These are phyloP conservation scores for Talaromyces sp. DNA, from an alignment of 2,329 filamentous ascomycete genomes.

Conservation along the genomic window DNA sequence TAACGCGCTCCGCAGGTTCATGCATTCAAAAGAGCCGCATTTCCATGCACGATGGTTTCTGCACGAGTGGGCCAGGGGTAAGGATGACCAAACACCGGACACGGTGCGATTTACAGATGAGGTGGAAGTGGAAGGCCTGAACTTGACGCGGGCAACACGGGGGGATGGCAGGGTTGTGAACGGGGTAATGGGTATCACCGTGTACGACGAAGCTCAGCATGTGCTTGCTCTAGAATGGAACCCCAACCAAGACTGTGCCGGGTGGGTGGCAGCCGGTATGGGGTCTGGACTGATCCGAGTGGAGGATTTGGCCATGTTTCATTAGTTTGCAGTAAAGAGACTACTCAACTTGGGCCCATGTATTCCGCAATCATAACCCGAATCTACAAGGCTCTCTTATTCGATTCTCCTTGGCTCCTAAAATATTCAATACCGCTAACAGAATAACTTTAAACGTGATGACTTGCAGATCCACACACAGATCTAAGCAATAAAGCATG, in stretches of 20 bases:
- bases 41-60: slow-evolving; percentile 56
- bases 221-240: slow-evolving; percentile 64
- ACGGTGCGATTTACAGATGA: slow-evolving; percentile 42
- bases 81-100: slow-evolving; percentile 24
- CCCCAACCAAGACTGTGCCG: slow-evolving; percentile 60
- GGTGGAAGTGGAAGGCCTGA: slow-evolving; percentile 36
- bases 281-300: slow-evolving; percentile 63
- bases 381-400: background rate
- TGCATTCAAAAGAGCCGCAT: slow-evolving; percentile 47
- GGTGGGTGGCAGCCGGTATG: slow-evolving; percentile 63
- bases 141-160: slow-evolving; percentile 25
- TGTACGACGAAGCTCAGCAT: slow-evolving; percentile 61
- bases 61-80: slow-evolving; percentile 49
- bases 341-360: too few relatives aligned
- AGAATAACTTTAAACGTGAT: background rate
- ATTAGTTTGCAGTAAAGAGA: background rate
- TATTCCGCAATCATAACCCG: background rate
- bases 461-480: background rate
- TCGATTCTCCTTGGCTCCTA: background rate
- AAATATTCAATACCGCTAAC: background rate
- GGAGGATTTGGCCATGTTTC: slow-evolving; percentile 55
- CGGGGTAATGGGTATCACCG: slow-evolving; percentile 33
- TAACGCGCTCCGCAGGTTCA: slow-evolving; percentile 49
- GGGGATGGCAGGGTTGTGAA: slow-evolving; percentile 29
- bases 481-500: background rate